Percentiles rank a stretch among this genome's conserved stretches.
Conservation (phyloP, 164 flowering plant species). For the Umbellularia californica region DNA sequence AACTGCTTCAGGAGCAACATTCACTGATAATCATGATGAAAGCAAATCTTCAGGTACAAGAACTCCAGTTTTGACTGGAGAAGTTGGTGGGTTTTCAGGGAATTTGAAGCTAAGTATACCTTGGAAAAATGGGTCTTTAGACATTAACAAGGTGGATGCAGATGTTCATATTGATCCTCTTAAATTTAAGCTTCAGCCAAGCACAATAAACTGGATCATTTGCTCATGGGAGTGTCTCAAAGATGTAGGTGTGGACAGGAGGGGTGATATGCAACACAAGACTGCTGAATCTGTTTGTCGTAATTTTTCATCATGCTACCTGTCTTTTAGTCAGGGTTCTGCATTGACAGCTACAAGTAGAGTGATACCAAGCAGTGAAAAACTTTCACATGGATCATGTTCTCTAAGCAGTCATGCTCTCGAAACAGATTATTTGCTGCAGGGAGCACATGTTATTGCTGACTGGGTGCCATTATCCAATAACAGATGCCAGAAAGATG, state of each 20-base stretch:
- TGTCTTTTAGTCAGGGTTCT: conserved; percentile 33
- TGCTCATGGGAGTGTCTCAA: conserved; percentile 43
- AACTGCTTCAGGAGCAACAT: conserved; percentile 23
- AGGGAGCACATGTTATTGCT: conserved; percentile 60
- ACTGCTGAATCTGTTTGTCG: conserved; percentile 27
- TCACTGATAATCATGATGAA: conserved; percentile 26
- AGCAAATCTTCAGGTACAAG: conserved; percentile 26
- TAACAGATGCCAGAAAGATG: conserved; percentile 26
- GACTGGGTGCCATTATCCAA: conserved; percentile 71
- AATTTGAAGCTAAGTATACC: conserved; percentile 72
- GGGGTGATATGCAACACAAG: conserved; percentile 14
- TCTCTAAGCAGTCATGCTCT: conserved; percentile 28
- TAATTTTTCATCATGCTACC: conserved; percentile 32
- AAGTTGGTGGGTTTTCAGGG: conserved; percentile 79
- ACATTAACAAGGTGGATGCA: conserved; percentile 68
- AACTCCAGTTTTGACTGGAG: conserved; percentile 57
- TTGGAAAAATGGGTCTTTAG: conserved; percentile 89
- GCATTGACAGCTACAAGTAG: conserved; percentile 22
- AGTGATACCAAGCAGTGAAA: conserved; percentile 19
- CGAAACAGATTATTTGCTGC: conserved; percentile 33
- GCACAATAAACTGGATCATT: conserved; percentile 58
- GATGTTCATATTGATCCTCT: conserved; percentile 66
- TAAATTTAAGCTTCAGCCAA: conserved; percentile 57
- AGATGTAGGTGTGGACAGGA: conserved; percentile 25
- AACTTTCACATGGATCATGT: conserved; percentile 13